A percentile compares a stretch with the other conserved stretches of the same genome.
Conservation (phyloP, 176 grass and related monocot genomes). For the Oropetium thomaeum region DNA sequence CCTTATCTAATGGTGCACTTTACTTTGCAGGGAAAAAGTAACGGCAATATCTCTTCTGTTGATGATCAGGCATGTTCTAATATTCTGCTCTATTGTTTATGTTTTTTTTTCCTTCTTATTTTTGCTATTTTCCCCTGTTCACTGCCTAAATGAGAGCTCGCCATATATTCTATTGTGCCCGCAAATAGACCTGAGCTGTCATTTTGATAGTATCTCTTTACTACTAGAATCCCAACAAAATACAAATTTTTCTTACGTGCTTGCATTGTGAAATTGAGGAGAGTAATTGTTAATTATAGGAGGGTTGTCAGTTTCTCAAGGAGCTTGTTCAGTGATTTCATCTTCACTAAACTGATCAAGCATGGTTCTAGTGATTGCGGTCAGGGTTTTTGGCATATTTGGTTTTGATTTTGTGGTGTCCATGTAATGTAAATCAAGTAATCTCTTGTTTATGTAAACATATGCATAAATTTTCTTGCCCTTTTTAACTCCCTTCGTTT, state of each 20-base stretch:
- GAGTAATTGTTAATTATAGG: not conserved
- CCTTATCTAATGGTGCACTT: constrained; percentile 17
- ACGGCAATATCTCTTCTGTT: constrained; percentile 45
- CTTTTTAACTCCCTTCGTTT: not conserved
- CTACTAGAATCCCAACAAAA: not conserved
- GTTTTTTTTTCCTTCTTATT: not conserved
- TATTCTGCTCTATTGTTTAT: constrained; percentile 4
- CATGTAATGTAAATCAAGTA: not conserved
- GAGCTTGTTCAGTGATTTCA: not conserved
- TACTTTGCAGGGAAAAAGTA: constrained; percentile 50
- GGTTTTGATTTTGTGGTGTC: constrained; percentile 7
- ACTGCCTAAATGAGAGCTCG: not conserved
- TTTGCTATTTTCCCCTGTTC: not conserved
- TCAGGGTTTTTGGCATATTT: not conserved
- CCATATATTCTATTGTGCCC: not conserved
- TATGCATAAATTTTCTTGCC: not conserved
- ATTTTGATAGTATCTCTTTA: not conserved
- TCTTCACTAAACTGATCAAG: not conserved
- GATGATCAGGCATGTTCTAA: constrained; percentile 39
- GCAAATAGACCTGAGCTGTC: not conserved
- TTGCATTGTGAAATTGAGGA: not conserved
- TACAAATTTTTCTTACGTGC: not conserved
- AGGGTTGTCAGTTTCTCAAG: not conserved
- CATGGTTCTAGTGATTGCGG: not conserved
- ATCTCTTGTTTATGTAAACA: not conserved